A percentile compares a stretch with the other conserved stretches of the same genome.
phyloP scores from a whole-genome alignment of 108 stramenopile genomes.

The Thalassiosira profunda region DNA sequence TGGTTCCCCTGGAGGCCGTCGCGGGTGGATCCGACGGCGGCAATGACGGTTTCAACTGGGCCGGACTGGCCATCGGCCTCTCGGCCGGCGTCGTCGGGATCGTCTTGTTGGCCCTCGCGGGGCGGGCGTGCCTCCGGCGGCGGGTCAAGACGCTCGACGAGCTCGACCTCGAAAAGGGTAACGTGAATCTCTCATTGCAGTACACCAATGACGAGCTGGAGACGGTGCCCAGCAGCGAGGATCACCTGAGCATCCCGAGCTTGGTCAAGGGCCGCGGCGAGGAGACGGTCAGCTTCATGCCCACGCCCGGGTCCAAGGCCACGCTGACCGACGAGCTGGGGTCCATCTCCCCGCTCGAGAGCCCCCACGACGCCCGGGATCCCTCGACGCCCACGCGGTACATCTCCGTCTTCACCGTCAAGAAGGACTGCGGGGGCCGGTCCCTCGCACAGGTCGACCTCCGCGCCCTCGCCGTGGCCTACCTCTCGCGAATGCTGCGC shows the following conservation, averaged over 20 bases:
- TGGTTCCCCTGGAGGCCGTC: background rate
- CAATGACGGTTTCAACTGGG: constrained; percentile 3
- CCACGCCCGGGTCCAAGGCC: constrained; percentile 11
- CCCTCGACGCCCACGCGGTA: constrained; percentile 14
- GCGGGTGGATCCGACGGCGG: constrained; percentile 4
- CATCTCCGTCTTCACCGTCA: constrained; percentile 47
- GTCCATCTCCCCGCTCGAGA: constrained; percentile 35
- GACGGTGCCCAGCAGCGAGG: constrained; percentile 1
- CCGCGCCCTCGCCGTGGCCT: constrained; percentile 23
- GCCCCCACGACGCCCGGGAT: background rate
- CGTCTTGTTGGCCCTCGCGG: background rate
- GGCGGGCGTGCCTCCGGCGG: background rate
- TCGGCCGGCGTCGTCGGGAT: background rate
- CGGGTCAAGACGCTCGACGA: background rate
- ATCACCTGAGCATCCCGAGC: background rate
- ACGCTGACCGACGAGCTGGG: background rate
- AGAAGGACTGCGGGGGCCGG: constrained; percentile 43
- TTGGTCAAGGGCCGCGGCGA: too few relatives aligned
- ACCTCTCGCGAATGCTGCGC: constrained; percentile 37
- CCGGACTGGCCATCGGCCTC: constrained; percentile 20
- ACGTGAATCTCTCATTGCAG: too few relatives aligned
- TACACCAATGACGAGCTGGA: constrained; percentile 23
- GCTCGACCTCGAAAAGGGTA: constrained; percentile 14
- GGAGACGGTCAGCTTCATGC: background rate
- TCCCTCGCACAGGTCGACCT: constrained; percentile 30